Evolutionary conservation across 805 yeast genomes (phyloP), one percentile per base, ranked within the genome.

Genomic region (Wickerhamomyces rabaulensis): DNA sequence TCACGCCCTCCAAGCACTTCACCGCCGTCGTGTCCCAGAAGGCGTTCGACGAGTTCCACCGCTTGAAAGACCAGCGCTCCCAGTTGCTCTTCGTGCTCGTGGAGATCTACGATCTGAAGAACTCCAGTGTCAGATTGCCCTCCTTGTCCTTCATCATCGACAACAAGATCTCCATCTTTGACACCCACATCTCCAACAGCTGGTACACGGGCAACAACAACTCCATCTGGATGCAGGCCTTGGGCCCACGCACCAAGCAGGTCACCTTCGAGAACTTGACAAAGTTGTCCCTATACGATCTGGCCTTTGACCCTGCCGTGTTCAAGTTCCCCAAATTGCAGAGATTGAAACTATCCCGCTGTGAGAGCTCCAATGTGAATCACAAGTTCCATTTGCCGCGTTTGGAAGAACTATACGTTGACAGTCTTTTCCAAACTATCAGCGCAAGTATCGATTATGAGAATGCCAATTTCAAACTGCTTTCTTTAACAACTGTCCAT

Each of bases 51-150:
- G 33, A 38, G 4, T 12, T 22, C 17, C 13, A 19, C 6, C 3
- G 12, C 26, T 22, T 20, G 20, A 23, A 31, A 15, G 25, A 39
- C 15, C 3, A 10, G 10, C 20, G 26, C 19, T 31, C 36, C 2
- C 20, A 29, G 19, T 13, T 43, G 10, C 21, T 47, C 15, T 41
- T 26, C 20, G 45, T 43, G 5, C 22, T 53, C 3, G 46, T 53
- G 1, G 57, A 53, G 40, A 38, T 53, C 21, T 46, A 52, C 33
- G 51, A 53, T 17, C 25, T 52, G 10, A 31, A 26, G 17, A 33
- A 35, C 22, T 22, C 51, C 10, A 21, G 22, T 12, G 8, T 15
- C 5, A 15, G 31, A 16, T 4, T 53, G 5, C n/a, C 44, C 2
- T n/a, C 19, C 1, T 22, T 49, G 7, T 41, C 56, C 3, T 2